Conservation (phyloP, 768 basidiomycete genomes). For the Agaricus blazei region DNA sequence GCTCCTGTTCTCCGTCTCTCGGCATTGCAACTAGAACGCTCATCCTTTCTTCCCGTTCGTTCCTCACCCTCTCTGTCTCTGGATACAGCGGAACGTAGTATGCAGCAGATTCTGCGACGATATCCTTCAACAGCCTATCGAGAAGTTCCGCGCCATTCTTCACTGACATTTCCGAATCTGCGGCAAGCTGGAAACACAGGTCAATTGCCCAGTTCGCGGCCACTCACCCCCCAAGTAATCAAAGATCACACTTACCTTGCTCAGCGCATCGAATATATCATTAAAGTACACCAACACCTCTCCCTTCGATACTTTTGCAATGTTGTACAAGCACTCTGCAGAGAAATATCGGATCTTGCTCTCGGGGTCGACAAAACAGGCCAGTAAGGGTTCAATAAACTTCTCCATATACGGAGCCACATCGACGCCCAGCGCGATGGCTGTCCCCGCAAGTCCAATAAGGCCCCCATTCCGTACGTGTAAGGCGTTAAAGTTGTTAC, state of each 20-base stretch:
- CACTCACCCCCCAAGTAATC: conserved; percentile 91
- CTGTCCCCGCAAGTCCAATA: conserved; percentile 92
- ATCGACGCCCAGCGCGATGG: conserved; percentile 94
- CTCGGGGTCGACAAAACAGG: conserved; percentile 91
- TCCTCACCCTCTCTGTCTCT: conserved; percentile 68
- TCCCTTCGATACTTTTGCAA: conserved; percentile 95
- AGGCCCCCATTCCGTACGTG: conserved; percentile 93
- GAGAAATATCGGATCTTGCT: conserved; percentile 96
- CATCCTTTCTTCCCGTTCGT: conserved; percentile 47
- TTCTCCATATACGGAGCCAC: conserved; percentile 92
- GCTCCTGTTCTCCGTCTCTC: conserved; percentile 41
- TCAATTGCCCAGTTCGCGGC: conserved; percentile 88
- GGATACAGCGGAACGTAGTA: conserved; percentile 88
- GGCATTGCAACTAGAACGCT: conserved; percentile 66
- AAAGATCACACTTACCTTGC: conserved; percentile 62
- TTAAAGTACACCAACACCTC: conserved; percentile 97
- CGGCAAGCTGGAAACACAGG: conserved; percentile 64
- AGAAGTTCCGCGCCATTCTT: conserved; percentile 98
- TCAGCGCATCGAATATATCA: conserved; percentile 94
- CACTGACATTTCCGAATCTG: conserved; percentile 92
- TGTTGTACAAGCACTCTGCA: conserved; percentile 97
- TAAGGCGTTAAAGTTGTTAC: conserved; percentile 71
- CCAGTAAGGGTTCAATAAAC: conserved; percentile 83
- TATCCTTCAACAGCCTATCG: conserved; percentile 96
- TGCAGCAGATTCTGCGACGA: conserved; percentile 94